Evolutionary conservation across 2,329 filamentous ascomycete genomes (phyloP), one percentile per base, ranked within the genome.

Genomic region (Geoglossum cookeanum): DNA sequence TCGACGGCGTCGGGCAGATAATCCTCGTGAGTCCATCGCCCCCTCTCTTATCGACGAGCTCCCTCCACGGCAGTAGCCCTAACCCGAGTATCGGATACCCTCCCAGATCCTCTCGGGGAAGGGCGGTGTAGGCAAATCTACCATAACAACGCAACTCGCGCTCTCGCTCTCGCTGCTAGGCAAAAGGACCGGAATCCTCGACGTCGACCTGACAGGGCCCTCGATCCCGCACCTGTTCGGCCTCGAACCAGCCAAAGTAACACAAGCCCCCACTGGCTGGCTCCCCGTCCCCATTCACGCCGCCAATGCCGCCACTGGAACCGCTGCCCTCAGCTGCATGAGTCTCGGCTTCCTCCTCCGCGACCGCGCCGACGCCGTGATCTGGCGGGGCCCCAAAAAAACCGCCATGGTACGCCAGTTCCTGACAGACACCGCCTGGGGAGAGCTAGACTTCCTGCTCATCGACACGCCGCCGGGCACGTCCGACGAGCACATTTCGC

Each of bases 381-480:
- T 98, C 44, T 98, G 92, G 92, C 81, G 92, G 56, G 92, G 92
- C 0, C 92, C 92, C 1, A 98, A 98, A 72, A 98, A 98, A 74
- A 98, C 92, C 3, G 92, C 92, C 55, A 98, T 98, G 92, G 88
- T 98, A 59, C 82, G 90, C 45, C 92, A 98, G 69, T 98, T 98
- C 67, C 75, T 98, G 32, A 85, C 86, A 0, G 90, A 96, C 66
- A 90, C 96, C 3, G 76, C 87, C 33, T 97, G 92, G 92, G 78
- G 80, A 57, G 78, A 83, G 29, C 80, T 87, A n/a, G 91, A 97
- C 68, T 97, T 87, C 66, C 76, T 98, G 0, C 78, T 98, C 59
- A 87, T 98, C 65, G 92, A 98, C 69, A 98, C 92, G 2, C 92
- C 92, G 11, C 92, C 92, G 0, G 92, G 92, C 2, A 98, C 92